Conservation (phyloP, 2,329 filamentous ascomycete genomes). For the Zymoseptoria crescenta region DNA sequence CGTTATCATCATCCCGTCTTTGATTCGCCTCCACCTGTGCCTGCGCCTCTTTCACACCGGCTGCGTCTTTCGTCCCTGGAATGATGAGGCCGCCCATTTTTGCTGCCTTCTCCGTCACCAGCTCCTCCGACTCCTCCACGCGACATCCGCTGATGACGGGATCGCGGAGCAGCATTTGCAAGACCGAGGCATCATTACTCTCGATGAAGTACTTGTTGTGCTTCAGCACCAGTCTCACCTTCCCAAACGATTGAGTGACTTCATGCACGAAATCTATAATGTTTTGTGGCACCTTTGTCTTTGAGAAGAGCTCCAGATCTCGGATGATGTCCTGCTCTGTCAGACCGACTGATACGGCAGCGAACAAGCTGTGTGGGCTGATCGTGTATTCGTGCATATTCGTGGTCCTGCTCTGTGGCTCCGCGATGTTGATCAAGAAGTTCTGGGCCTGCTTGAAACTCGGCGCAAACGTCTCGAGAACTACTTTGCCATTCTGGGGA, state of each 20-base stretch:
- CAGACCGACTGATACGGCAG: constrained; percentile 89
- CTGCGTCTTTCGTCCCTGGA: constrained; percentile 87
- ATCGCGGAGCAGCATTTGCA: constrained; percentile 82
- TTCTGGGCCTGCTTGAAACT: constrained; percentile 81
- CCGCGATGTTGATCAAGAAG: constrained; percentile 91
- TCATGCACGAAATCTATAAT: constrained; percentile 72
- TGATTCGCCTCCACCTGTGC: constrained; percentile 39
- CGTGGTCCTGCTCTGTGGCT: constrained; percentile 80
- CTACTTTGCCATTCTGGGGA: constrained; percentile 75
- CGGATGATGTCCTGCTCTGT: constrained; percentile 83
- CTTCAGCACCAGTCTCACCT: constrained; percentile 89
- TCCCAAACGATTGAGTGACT: constrained; percentile 86
- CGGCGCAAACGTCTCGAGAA: constrained; percentile 88
- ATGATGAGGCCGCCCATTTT: constrained; percentile 85
- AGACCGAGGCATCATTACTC: constrained; percentile 75
- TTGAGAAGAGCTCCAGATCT: constrained; percentile 79
- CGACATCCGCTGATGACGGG: constrained; percentile 71
- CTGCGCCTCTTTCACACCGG: constrained; percentile 69
- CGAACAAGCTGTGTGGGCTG: constrained; percentile 87
- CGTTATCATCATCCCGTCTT: constrained; percentile 42
- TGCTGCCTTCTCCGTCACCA: constrained; percentile 73
- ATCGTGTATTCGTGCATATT: constrained; percentile 91
- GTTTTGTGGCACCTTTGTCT: constrained; percentile 74
- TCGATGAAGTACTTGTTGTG: constrained; percentile 93
- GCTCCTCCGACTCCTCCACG: constrained; percentile 62